Conservation (phyloP, 257 asterid genomes). For the Euphrasia confusa region DNA sequence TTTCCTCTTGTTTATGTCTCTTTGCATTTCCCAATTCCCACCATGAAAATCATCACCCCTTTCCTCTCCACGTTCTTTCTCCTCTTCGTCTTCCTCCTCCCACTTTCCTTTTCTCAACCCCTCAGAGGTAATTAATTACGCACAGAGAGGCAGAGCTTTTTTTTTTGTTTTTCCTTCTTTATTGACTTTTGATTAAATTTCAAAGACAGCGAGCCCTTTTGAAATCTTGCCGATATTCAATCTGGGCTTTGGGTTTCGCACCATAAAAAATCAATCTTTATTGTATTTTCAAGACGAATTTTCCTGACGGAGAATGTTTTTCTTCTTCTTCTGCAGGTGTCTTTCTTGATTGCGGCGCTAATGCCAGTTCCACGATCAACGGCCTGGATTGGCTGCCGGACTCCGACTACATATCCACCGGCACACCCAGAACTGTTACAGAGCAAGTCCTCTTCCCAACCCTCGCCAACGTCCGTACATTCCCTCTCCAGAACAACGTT, state of each 20-base stretch:
- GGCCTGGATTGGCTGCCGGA: slow-evolving; percentile 71
- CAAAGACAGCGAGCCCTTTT: neutral
- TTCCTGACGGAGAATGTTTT: neutral
- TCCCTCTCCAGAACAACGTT: slow-evolving; percentile 48
- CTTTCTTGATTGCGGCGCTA: slow-evolving; percentile 71
- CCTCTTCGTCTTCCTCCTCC: slow-evolving; percentile 33
- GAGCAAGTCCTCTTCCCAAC: slow-evolving; percentile 28
- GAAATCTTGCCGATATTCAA: slow-evolving; percentile 10
- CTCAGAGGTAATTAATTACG: slow-evolving; percentile 38
- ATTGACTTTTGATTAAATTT: slow-evolving; percentile 8
- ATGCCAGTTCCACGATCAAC: slow-evolving; percentile 30
- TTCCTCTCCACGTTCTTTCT: slow-evolving; percentile 34
- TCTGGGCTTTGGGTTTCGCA: slow-evolving; percentile 21
- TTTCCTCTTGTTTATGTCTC: slow-evolving; percentile 10
- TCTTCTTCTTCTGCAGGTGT: slow-evolving; percentile 35
- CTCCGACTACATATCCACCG: slow-evolving; percentile 41
- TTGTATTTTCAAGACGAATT: neutral
- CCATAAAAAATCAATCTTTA: slow-evolving; percentile 4
- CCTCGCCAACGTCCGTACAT: slow-evolving; percentile 67
- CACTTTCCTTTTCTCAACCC: slow-evolving; percentile 43
- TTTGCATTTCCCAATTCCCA: neutral
- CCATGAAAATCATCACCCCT: slow-evolving; percentile 31
- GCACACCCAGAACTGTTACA: slow-evolving; percentile 41
- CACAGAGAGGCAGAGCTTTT: neutral
- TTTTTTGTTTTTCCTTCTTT: neutral